phyloP scores from a whole-genome alignment of 768 basidiomycete genomes.

The Trametes gibbosa region DNA sequence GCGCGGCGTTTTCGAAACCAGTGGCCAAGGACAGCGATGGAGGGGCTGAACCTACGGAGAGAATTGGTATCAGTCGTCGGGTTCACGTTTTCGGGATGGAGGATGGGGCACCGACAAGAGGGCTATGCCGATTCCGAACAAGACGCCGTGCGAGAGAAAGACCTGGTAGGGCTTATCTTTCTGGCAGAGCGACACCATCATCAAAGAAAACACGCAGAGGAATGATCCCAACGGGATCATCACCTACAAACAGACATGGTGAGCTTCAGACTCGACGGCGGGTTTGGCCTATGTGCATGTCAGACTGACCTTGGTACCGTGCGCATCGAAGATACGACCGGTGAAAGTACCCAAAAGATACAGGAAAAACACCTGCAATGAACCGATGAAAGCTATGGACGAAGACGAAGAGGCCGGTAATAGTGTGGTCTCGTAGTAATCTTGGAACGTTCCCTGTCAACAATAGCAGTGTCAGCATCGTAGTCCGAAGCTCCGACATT shows the following conservation, averaged over 20 bases:
- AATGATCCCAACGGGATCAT: constrained; percentile 25
- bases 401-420: constrained; percentile 26
- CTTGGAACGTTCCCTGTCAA: constrained; percentile 30
- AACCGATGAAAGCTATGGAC: constrained; percentile 29
- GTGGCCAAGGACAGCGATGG: constrained; percentile 33
- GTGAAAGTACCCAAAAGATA: constrained; percentile 26
- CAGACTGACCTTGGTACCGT: constrained; percentile 23
- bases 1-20: constrained; percentile 36
- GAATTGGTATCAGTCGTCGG: background rate
- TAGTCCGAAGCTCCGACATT: too few relatives aligned
- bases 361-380: constrained; percentile 27
- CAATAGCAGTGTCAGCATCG: too few relatives aligned
- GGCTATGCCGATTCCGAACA: constrained; percentile 30
- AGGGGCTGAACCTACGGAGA: constrained; percentile 31
- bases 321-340: constrained; percentile 28
- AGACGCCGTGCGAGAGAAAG: constrained; percentile 32
- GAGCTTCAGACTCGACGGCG: background rate
- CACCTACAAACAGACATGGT: constrained; percentile 11
- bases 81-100: background rate
- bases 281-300: background rate
- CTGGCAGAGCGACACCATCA: constrained; percentile 29
- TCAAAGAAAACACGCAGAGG: constrained; percentile 24
- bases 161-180: constrained; percentile 29
- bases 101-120: constrained; percentile 17
- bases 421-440: constrained; percentile 26